Conservation (phyloP, 2,329 filamentous ascomycete genomes). For the Pseudogymnoascus sp. region DNA sequence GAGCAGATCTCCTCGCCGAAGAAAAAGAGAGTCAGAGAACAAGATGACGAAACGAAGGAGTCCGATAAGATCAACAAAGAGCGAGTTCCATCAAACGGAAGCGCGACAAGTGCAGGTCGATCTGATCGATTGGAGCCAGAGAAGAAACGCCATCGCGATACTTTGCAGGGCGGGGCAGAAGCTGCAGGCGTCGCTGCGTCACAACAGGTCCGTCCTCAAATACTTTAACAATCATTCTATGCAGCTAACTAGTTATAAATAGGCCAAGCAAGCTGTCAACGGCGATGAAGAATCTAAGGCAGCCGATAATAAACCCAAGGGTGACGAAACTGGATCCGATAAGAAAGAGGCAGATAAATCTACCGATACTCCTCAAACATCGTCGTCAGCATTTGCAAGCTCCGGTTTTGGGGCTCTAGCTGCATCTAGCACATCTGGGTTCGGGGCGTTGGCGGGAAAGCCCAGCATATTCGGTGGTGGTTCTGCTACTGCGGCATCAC, state of each 20-base stretch:
- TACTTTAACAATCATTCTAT: not conserved
- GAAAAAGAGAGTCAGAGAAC: constrained; percentile 49
- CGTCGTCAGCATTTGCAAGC: constrained; percentile 56
- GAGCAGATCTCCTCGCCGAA: constrained; percentile 53
- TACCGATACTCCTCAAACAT: constrained; percentile 37
- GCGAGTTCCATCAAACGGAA: constrained; percentile 36
- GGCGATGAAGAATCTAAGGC: not conserved
- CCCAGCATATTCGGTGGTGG: constrained; percentile 45
- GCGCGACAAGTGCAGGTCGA: constrained; percentile 28
- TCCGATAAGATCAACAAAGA: constrained; percentile 30
- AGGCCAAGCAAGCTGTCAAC: not conserved
- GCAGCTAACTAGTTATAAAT: not conserved
- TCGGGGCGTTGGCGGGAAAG: constrained; percentile 46
- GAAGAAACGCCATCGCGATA: constrained; percentile 57
- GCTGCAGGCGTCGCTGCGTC: constrained; percentile 16
- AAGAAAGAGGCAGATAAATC: constrained; percentile 19
- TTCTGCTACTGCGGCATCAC: constrained; percentile 18
- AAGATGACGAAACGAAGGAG: constrained; percentile 40
- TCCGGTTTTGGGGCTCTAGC: constrained; percentile 64
- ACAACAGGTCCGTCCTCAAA: not conserved
- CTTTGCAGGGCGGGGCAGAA: constrained; percentile 31
- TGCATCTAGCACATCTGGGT: constrained; percentile 54
- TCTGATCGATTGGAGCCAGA: constrained; percentile 49
- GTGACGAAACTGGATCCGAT: not conserved
- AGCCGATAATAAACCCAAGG: not conserved